phyloP scores from a whole-genome alignment of 305 asterid genomes.

The Lippia alba region DNA sequence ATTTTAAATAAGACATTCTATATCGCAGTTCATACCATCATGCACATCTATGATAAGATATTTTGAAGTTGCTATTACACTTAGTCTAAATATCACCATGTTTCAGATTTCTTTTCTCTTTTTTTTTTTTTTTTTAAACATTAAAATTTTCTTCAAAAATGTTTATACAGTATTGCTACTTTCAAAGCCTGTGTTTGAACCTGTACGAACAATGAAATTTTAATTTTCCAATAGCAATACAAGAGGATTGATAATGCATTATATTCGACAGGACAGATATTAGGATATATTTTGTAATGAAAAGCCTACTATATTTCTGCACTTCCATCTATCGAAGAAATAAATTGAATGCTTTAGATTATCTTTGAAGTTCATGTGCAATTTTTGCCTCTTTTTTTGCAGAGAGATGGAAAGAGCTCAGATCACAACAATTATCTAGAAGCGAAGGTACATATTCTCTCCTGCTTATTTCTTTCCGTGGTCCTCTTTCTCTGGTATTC shows the following conservation, averaged over 20 bases:
- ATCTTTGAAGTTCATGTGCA: slow-evolving; percentile 31
- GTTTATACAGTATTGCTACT: background rate
- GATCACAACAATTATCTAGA: slow-evolving; percentile 84
- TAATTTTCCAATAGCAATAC: background rate
- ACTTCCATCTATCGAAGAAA: background rate
- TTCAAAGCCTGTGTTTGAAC: background rate
- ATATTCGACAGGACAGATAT: too few species aligned
- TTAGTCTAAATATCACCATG: too few species aligned
- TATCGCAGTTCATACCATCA: too few species aligned
- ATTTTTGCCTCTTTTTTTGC: slow-evolving; percentile 41
- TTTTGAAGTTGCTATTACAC: too few species aligned
- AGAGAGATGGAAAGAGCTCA: slow-evolving; percentile 87
- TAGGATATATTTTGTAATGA: background rate
- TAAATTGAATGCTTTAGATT: slow-evolving; percentile 3
- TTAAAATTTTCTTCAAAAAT: background rate
- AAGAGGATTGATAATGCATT: background rate
- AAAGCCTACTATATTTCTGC: slow-evolving; percentile 1
- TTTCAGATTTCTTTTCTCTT: too few species aligned
- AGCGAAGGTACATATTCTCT: slow-evolving; percentile 67
- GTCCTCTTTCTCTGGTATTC: slow-evolving; percentile 2
- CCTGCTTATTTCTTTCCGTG: slow-evolving; percentile 15
- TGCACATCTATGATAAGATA: too few species aligned
- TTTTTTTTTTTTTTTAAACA: too few species aligned
- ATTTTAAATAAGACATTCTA: too few species aligned
- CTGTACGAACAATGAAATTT: background rate